Evolutionary conservation across 1,284 basidiomycete genomes (phyloP).

Genomic region (Ustilago lituana): DNA sequence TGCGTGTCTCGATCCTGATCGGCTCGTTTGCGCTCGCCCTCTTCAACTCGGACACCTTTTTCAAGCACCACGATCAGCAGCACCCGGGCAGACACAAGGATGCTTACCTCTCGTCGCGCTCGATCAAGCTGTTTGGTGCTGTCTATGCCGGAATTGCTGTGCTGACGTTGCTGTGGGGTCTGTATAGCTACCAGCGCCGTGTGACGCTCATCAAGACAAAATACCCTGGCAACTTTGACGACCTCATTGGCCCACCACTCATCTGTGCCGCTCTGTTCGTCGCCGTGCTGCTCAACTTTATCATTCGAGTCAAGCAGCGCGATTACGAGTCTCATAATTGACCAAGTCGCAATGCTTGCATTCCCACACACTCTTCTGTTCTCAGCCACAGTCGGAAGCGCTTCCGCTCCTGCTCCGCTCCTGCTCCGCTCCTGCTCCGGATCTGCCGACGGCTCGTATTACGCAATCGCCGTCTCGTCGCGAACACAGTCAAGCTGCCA

Average conservation of each 20-base stretch:
- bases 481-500: no score
- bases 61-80: conserved; percentile 47
- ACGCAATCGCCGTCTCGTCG: no score
- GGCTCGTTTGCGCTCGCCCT: conserved; percentile 86
- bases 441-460: no score
- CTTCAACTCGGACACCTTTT: conserved; percentile 79
- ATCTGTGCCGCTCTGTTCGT: conserved; percentile 64
- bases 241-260: conserved; percentile 64
- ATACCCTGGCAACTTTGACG: conserved; percentile 83
- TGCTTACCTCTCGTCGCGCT: conserved; percentile 46
- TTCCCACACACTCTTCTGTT: no score
- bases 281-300: conserved; percentile 65
- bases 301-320: conserved; percentile 55
- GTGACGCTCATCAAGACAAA: conserved; percentile 89
- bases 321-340: conserved; percentile 38
- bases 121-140: conserved; percentile 83
- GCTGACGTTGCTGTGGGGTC: conserved; percentile 76
- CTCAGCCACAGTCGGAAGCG: no score
- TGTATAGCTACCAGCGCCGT: conserved; percentile 84
- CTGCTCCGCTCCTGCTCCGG: no score
- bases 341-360: neutral
- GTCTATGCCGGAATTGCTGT: conserved; percentile 78
- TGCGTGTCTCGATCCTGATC: conserved; percentile 84
- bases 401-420: no score
- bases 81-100: conserved; percentile 28